Percentiles rank a stretch among this genome's conserved stretches.
These are phyloP conservation scores for Metarhizium sp. DNA, from an alignment of 2,329 filamentous ascomycete genomes.

Conservation along the genomic window DNA sequence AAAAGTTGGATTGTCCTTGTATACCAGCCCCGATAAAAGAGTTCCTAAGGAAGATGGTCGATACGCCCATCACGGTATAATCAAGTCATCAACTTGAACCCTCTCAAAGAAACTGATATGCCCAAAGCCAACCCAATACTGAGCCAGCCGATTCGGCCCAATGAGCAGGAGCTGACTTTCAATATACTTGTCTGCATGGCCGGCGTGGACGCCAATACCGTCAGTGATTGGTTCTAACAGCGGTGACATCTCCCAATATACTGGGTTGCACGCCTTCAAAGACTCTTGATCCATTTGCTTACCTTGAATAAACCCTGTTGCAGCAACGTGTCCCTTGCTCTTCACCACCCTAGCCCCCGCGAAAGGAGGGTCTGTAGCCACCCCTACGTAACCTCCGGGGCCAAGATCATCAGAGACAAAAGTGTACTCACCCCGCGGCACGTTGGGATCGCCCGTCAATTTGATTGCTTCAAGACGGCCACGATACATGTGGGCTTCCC, in stretches of 20 bases:
- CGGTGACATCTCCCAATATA: too few relatives aligned
- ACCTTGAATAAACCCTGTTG: conserved; percentile 63
- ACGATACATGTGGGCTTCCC: conserved; percentile 41
- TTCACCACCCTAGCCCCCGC: conserved; percentile 63
- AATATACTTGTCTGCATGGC: conserved; percentile 57
- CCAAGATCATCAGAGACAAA: conserved; percentile 76
- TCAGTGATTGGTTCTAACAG: background rate
- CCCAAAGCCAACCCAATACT: conserved; percentile 64
- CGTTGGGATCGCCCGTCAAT: conserved; percentile 82
- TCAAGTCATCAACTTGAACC: conserved; percentile 47
- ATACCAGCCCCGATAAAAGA: background rate
- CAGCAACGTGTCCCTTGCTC: conserved; percentile 70
- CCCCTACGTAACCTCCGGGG: conserved; percentile 50
- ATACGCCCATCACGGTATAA: conserved; percentile 15
- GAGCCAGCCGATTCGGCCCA: conserved; percentile 66
- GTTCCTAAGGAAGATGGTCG: background rate
- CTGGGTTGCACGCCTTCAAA: background rate
- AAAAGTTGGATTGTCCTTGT: too few relatives aligned
- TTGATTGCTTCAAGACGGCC: conserved; percentile 78
- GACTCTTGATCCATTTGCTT: conserved; percentile 20
- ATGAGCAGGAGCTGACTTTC: conserved; percentile 69
- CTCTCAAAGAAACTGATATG: conserved; percentile 53
- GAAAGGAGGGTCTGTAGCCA: conserved; percentile 60
- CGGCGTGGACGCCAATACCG: background rate
- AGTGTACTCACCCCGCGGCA: conserved; percentile 76